A percentile compares a stretch with the other conserved stretches of the same genome.
Conservation (phyloP, 1,284 basidiomycete genomes). For the Singerocomus rubriflavus region DNA sequence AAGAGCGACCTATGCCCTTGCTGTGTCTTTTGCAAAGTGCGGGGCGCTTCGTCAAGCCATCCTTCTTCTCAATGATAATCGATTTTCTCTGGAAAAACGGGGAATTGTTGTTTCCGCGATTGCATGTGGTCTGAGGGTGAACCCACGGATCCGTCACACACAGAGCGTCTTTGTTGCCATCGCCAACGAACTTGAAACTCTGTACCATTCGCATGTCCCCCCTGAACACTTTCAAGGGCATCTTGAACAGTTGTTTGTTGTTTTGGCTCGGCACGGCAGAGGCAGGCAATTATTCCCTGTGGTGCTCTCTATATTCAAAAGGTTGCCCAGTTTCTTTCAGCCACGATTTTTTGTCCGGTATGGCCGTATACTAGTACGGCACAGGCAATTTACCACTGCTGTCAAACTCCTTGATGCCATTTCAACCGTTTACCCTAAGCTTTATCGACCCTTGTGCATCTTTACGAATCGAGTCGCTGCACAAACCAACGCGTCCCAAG, state of each 20-base stretch:
- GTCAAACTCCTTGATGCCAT: slow-evolving; percentile 17
- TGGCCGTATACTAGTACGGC: slow-evolving; percentile 15
- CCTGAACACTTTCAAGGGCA: slow-evolving; percentile 29
- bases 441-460: slow-evolving; percentile 11
- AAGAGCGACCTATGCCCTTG: slow-evolving; percentile 11
- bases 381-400: slow-evolving; percentile 18
- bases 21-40: slow-evolving; percentile 18
- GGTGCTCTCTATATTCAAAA: slow-evolving; percentile 21
- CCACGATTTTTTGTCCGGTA: slow-evolving; percentile 26
- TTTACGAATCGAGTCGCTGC: slow-evolving; percentile 3
- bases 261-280: slow-evolving; percentile 19
- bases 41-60: slow-evolving; percentile 16
- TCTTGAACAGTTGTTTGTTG: slow-evolving; percentile 26
- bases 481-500: slow-evolving; percentile 12
- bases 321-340: slow-evolving; percentile 20
- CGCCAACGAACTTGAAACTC: slow-evolving; percentile 16
- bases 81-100: slow-evolving; percentile 17
- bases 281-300: slow-evolving; percentile 18
- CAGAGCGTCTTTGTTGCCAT: slow-evolving; percentile 12
- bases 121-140: slow-evolving; percentile 20
- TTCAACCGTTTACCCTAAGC: slow-evolving; percentile 9
- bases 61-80: slow-evolving; percentile 12
- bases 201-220: slow-evolving; percentile 24
- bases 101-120: slow-evolving; percentile 24
- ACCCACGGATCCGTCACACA: slow-evolving; percentile 8